Evolutionary conservation across 2,329 filamentous ascomycete genomes (phyloP).

Genomic region (Monosporascus sp.): DNA sequence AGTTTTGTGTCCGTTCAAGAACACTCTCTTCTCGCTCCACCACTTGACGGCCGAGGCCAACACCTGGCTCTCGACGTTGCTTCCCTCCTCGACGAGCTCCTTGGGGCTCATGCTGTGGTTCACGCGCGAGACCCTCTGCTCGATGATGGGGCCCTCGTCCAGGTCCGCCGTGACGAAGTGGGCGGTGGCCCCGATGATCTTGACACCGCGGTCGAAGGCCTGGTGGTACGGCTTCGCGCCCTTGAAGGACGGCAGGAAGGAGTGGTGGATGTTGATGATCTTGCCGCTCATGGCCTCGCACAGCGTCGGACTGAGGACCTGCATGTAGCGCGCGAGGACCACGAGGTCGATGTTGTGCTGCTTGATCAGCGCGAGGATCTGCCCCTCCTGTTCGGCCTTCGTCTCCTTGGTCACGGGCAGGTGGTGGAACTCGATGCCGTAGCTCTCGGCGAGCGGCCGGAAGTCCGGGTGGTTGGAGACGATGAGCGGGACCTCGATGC

Average conservation of each 20-base stretch:
- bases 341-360: constrained; percentile 70
- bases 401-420: constrained; percentile 75
- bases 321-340: constrained; percentile 82
- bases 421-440: constrained; percentile 75
- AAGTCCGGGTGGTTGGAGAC: constrained; percentile 81
- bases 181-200: constrained; percentile 82
- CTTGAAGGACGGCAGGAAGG: constrained; percentile 82
- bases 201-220: constrained; percentile 79
- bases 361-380: constrained; percentile 65
- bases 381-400: constrained; percentile 66
- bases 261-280: constrained; percentile 92
- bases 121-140: constrained; percentile 73
- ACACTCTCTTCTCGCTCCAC: constrained; percentile 72
- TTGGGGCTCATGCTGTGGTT: constrained; percentile 73
- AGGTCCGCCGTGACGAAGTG: constrained; percentile 83
- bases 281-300: constrained; percentile 76
- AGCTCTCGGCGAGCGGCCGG: constrained; percentile 60
- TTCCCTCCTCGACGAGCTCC: constrained; percentile 72
- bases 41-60: constrained; percentile 78
- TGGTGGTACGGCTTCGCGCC: constrained; percentile 86
- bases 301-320: constrained; percentile 69
- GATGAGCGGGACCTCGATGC: constrained; percentile 70
- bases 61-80: constrained; percentile 79
- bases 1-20: constrained; percentile 75
- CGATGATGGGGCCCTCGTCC: constrained; percentile 83